Evolutionary conservation across 2,329 filamentous ascomycete species (phyloP).

Genomic region (Scytalidium lignicola): DNA sequence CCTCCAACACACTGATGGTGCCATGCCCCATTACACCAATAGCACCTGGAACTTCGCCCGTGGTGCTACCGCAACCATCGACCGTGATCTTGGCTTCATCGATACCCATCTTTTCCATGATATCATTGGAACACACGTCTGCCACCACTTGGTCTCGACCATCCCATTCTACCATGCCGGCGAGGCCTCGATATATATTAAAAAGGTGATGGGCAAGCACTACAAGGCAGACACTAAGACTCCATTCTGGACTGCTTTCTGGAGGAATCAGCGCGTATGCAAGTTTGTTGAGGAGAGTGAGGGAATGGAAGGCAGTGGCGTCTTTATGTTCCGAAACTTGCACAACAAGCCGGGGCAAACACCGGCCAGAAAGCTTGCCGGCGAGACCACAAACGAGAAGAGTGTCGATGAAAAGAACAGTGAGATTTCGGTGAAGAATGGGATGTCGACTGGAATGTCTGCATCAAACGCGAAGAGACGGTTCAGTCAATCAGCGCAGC

Average conservation of each 20-base stretch:
- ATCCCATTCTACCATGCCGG: slow-evolving; percentile 59
- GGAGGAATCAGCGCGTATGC: slow-evolving; percentile 26
- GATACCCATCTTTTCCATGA: slow-evolving; percentile 62
- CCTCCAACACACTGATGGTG: slow-evolving; percentile 63
- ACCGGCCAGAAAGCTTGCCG: slow-evolving; percentile 14
- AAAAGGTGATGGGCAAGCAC: slow-evolving; percentile 48
- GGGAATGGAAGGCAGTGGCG: slow-evolving; percentile 26
- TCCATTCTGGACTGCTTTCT: slow-evolving; percentile 30
- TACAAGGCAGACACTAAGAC: slow-evolving; percentile 41
- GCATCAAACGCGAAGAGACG: slow-evolving; percentile 21
- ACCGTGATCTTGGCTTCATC: slow-evolving; percentile 60
- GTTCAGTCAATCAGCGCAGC: slow-evolving; percentile 22
- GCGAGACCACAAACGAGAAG: slow-evolving; percentile 1
- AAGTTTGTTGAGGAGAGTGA: slow-evolving; percentile 30
- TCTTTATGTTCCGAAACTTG: slow-evolving; percentile 28
- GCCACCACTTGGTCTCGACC: slow-evolving; percentile 57
- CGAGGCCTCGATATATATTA: slow-evolving; percentile 53
- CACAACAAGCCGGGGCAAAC: slow-evolving; percentile 21
- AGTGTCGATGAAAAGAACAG: slow-evolving; percentile 6
- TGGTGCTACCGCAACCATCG: slow-evolving; percentile 57
- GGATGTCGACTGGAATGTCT: slow-evolving; percentile 22
- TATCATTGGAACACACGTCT: slow-evolving; percentile 60
- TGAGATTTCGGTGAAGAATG: slow-evolving; percentile 8
- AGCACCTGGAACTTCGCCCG: slow-evolving; percentile 57
- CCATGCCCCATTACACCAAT: slow-evolving; percentile 53